These are phyloP conservation scores for Baeospora myosura DNA, from an alignment of 1,284 basidiomycete genomes.

Conservation along the genomic window DNA sequence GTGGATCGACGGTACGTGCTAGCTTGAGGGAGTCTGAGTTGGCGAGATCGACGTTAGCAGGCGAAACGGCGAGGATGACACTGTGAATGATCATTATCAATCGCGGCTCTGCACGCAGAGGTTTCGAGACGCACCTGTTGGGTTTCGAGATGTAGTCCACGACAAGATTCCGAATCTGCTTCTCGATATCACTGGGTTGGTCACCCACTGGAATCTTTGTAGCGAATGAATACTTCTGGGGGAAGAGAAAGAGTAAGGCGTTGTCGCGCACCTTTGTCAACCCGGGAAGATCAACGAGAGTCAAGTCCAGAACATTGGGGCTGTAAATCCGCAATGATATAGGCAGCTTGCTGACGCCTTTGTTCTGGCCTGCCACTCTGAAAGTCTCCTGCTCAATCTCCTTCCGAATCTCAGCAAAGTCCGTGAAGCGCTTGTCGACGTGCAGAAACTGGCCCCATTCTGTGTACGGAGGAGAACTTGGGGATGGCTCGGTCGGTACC, in stretches of 20 bases:
- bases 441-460: slow-evolving; percentile 98
- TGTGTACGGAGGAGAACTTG: slow-evolving; percentile 40
- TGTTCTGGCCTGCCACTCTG: slow-evolving; percentile 97
- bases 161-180: slow-evolving; percentile 91
- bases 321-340: slow-evolving; percentile 94
- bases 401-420: slow-evolving; percentile 88
- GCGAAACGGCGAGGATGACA: slow-evolving; percentile 93
- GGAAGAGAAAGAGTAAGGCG: slow-evolving; percentile 1
- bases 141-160: slow-evolving; percentile 95
- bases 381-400: slow-evolving; percentile 99
- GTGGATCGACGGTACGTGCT: slow-evolving; percentile 90
- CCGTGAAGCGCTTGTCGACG: slow-evolving; percentile 92
- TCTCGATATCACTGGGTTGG: slow-evolving; percentile 91
- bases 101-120: neutral
- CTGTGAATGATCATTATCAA: slow-evolving; percentile 29
- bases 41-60: slow-evolving; percentile 96
- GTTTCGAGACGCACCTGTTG: slow-evolving; percentile 78
- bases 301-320: slow-evolving; percentile 91
- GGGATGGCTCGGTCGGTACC: slow-evolving; percentile 39
- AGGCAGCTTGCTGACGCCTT: slow-evolving; percentile 93
- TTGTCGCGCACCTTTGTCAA: slow-evolving; percentile 76
- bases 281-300: slow-evolving; percentile 92
- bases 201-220: slow-evolving; percentile 87
- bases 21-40: slow-evolving; percentile 98
- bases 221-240: slow-evolving; percentile 1